These are phyloP conservation scores for Populus euphratica DNA, from an alignment of 345 rosid genomes.

Conservation along the genomic window DNA sequence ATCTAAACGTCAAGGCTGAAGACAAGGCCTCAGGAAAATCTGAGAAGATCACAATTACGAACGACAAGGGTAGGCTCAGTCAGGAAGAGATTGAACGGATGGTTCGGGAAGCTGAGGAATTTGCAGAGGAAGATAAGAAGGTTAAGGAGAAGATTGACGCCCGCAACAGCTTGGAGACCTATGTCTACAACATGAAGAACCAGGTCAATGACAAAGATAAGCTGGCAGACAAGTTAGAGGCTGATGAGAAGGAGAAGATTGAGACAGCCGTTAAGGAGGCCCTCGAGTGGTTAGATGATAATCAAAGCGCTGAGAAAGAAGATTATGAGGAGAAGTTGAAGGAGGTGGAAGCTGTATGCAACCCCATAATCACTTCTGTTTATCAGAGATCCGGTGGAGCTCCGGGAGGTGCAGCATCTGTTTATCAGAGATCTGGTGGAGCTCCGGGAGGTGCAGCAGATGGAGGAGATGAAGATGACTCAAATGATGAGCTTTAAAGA, in stretches of 20 bases:
- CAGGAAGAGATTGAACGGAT: conserved; percentile 26
- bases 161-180: conserved; percentile 25
- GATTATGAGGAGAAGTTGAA: conserved; percentile 27
- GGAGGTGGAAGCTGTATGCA: conserved; percentile 36
- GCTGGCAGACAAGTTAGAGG: conserved; percentile 16
- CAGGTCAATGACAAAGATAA: conserved; percentile 21
- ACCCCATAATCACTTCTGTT: conserved; percentile 21
- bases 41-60: conserved; percentile 20
- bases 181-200: conserved; percentile 29
- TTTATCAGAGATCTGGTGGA: too few relatives aligned
- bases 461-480: too few relatives aligned
- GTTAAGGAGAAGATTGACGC: conserved; percentile 29
- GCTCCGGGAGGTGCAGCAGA: too few relatives aligned
- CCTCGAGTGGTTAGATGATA: conserved; percentile 30
- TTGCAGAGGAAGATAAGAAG: conserved; percentile 30
- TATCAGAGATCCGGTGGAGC: conserved; percentile 31
- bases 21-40: conserved; percentile 25
- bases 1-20: conserved; percentile 20
- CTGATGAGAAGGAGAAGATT: conserved; percentile 28
- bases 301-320: conserved; percentile 28
- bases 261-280: conserved; percentile 17
- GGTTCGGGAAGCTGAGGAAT: conserved; percentile 21
- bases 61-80: conserved; percentile 23
- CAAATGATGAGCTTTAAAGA: too few relatives aligned
- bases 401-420: conserved; percentile 5